A percentile compares a stretch with the other conserved stretches of the same genome.
phyloP scores from a whole-genome alignment of 768 basidiomycete genomes.

The Termitomyces sp. region DNA sequence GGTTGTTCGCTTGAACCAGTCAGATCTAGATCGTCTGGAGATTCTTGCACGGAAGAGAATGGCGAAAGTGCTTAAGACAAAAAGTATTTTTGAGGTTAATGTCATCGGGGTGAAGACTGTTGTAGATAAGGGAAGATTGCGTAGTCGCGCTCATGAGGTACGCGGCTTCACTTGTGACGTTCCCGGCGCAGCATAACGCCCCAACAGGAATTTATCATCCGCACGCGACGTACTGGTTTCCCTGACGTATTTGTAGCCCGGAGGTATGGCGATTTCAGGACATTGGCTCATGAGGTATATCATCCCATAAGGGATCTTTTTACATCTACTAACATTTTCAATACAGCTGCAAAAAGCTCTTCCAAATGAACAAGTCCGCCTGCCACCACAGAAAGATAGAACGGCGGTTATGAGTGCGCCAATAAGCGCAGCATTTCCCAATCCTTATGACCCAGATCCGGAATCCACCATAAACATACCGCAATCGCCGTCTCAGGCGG shows the following conservation, averaged over 20 bases:
- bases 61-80: conserved; percentile 37
- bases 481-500: conserved; percentile 17
- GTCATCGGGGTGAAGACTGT: conserved; percentile 84
- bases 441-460: conserved; percentile 8
- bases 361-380: conserved; percentile 72
- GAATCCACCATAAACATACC: conserved; percentile 1
- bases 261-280: conserved; percentile 92
- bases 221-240: conserved; percentile 68
- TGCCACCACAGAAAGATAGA: conserved; percentile 87
- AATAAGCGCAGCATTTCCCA: conserved; percentile 22
- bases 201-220: conserved; percentile 87
- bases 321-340: conserved; percentile 11
- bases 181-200: conserved; percentile 7
- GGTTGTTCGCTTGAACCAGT: conserved; percentile 83
- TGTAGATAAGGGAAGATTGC: conserved; percentile 75
- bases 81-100: conserved; percentile 81
- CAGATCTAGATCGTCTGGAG: conserved; percentile 78
- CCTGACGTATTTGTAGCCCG: conserved; percentile 85
- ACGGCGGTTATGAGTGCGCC: conserved; percentile 58
- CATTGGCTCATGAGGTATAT: conserved; percentile 75
- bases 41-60: conserved; percentile 58
- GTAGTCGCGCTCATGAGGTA: conserved; percentile 86
- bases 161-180: conserved; percentile 18
- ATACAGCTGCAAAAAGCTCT: conserved; percentile 79
- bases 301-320: neutral